phyloP scores from a whole-genome alignment of 2,329 filamentous ascomycete species.

The Epichloe bromicola region DNA sequence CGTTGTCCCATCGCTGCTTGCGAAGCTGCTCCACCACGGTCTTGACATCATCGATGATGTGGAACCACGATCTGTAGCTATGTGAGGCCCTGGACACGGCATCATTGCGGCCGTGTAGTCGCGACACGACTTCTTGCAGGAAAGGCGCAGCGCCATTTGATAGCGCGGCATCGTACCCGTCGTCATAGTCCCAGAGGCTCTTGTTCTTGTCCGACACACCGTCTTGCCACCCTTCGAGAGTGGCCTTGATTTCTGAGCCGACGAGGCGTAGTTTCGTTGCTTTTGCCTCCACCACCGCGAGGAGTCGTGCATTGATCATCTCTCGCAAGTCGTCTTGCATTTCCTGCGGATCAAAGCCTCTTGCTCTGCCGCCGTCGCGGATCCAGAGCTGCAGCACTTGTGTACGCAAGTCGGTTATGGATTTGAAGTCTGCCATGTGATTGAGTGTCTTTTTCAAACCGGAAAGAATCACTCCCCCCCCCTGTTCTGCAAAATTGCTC shows the following conservation, averaged over 20 bases:
- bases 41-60: slow-evolving; percentile 55
- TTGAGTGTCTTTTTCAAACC: slow-evolving; percentile 49
- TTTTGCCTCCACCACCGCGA: slow-evolving; percentile 48
- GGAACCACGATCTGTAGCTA: slow-evolving; percentile 60
- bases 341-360: slow-evolving; percentile 53
- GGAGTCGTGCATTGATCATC: slow-evolving; percentile 55
- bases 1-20: slow-evolving; percentile 62
- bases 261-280: slow-evolving; percentile 52
- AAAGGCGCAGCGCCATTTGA: slow-evolving; percentile 53
- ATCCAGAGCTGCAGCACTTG: slow-evolving; percentile 66
- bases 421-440: slow-evolving; percentile 50
- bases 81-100: slow-evolving; percentile 48
- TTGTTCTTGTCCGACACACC: slow-evolving; percentile 35
- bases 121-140: slow-evolving; percentile 54
- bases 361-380: slow-evolving; percentile 47
- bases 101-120: slow-evolving; percentile 59
- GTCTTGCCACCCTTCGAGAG: slow-evolving; percentile 46
- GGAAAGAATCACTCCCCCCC: slow-evolving; percentile 45
- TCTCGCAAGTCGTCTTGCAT: slow-evolving; percentile 57
- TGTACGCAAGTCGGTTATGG: slow-evolving; percentile 56
- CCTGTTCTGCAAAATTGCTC: slow-evolving; percentile 48
- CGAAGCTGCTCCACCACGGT: slow-evolving; percentile 51
- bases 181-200: slow-evolving; percentile 51
- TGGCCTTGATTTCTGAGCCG: slow-evolving; percentile 48
- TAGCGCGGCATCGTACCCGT: slow-evolving; percentile 52